Evolutionary conservation across 805 yeast genomes (phyloP), one percentile per base, ranked within the genome.

Genomic region (Saccharomyces jurei): DNA sequence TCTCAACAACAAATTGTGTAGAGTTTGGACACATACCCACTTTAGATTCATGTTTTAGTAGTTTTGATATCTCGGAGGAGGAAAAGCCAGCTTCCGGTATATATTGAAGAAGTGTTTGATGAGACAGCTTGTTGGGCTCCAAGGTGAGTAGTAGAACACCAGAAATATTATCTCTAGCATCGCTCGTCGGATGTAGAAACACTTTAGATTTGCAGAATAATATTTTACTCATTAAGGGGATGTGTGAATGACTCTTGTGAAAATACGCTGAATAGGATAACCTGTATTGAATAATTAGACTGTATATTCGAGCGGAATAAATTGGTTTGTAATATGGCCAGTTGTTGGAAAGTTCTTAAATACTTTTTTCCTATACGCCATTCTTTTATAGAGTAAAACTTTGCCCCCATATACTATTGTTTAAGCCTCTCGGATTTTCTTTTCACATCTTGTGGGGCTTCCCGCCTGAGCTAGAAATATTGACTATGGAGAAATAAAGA

Each of bases 151-250:
- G 75, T 41, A 94, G 67, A 62, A 79, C 89, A 2, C 99, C 99
- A 0, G 86, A 71, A 22, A 92, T 74, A 65, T 92, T 91, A 64
- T 92, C 96, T 52, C 75, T 76, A 29, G 88, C 79, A 22, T 83
- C 77, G 11, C 80, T 74, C 0, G 94, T 81, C 3, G 96, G 95
- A 69, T 94, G 99, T 3, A 91, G 78, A 67, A 82, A 90, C 6
- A 87, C 94, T 65, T 86, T 84, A 2, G 89, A 79, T 64, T 85
- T 86, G 48, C 75, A 72, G 54, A 74, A 74, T 2, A 73, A 25
- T 11, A 76, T 59, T 48, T 65, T 58, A 6, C 64, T 46, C 44
- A 36, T 36, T 17, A 36, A 14, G 44, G 44, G 44, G 44, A 36
- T 10, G 44, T 36, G 22, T 17, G 25, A 11, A 36, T 36, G 44